Evolutionary conservation across 2,329 filamentous ascomycete genomes (phyloP).

Genomic region (Colletotrichum sansevieriae): DNA sequence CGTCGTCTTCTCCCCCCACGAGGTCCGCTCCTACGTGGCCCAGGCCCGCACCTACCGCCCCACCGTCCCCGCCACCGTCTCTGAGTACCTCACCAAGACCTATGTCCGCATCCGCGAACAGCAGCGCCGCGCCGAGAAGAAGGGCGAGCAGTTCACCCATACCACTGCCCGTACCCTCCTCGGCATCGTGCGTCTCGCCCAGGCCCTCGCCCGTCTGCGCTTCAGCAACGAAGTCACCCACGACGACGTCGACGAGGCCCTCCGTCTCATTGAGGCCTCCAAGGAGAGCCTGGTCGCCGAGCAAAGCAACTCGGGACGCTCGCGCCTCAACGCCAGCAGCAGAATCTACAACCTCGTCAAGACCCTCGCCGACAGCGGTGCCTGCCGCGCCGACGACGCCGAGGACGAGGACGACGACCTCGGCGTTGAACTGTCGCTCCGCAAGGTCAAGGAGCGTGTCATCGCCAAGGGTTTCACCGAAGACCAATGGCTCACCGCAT

Average conservation of each 20-base stretch:
- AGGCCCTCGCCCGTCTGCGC: conserved; percentile 91
- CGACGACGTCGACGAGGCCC: conserved; percentile 95
- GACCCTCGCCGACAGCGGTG: conserved; percentile 86
- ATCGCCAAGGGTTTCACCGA: conserved; percentile 97
- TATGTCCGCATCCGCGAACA: conserved; percentile 95
- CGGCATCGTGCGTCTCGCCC: conserved; percentile 91
- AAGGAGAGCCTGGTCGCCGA: conserved; percentile 91
- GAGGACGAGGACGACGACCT: conserved; percentile 67
- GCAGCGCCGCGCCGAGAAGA: conserved; percentile 90
- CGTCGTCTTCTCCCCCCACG: conserved; percentile 89
- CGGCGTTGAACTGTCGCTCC: conserved; percentile 82
- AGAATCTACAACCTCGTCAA: conserved; percentile 97
- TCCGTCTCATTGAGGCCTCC: conserved; percentile 91
- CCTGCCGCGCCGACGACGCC: conserved; percentile 80
- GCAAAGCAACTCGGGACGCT: conserved; percentile 64
- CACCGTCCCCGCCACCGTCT: conserved; percentile 84
- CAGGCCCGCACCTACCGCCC: conserved; percentile 92
- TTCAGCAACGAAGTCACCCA: conserved; percentile 88
- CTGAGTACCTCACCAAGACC: conserved; percentile 96
- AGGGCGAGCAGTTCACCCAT: conserved; percentile 92
- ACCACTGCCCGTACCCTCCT: conserved; percentile 94
- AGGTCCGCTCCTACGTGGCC: conserved; percentile 96
- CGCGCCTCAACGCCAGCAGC: conserved; percentile 83
- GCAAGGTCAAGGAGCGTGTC: conserved; percentile 90
- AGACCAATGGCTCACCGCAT: conserved; percentile 87